Base-by-base conservation (phyloP, 1,139 yeast species). In the Geotrichum bryndzae region DNA sequence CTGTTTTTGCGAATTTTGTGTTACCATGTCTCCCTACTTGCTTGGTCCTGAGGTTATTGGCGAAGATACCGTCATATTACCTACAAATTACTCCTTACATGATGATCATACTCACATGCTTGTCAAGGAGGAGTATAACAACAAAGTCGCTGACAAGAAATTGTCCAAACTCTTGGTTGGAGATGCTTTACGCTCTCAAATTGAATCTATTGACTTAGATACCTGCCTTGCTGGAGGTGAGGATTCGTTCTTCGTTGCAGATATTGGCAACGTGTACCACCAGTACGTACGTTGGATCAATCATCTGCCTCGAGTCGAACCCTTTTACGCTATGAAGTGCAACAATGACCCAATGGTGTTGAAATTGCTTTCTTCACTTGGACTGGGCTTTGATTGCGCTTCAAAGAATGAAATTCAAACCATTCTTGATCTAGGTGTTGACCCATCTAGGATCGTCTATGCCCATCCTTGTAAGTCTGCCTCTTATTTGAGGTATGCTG, bases 401-500 rank as follows among this genome's bases (percentile, higher is more conserved):
- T 90, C 97, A 45, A 86, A 88, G 72, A 81, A 82, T 66, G 99
- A 94, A 76, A 90, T 94, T 70, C 87, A 86, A 65, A 77, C 79
- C 59, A 82, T 90, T 61, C 78, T 90, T 67, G 72, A 76, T 41
- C 73, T 86, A 65, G 94, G 92, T 15, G 84, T 87, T 62, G 77
- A 77, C 64, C 82, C 95, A 13, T 74, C 79, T 22, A 80, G 90
- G 69, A 88, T 94, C 70, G 82, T 94, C 63, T 94, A 90, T 76
- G 98, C 98, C 41, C 91, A 94, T 71, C 97, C 99, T 27, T 90
- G 97, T 76, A 94, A 94, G 77, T 86, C 94, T 53, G 82, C 84
- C 62, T 88, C 96, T 46, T 90, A 86, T 69, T 78, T 94, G 65
- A 82, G 95, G 69, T 87, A 80, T 72, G 95, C 98, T 1, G 74